phyloP scores from a whole-genome alignment of 495 filamentous ascomycete genomes.

The Podospora pseudocomata region DNA sequence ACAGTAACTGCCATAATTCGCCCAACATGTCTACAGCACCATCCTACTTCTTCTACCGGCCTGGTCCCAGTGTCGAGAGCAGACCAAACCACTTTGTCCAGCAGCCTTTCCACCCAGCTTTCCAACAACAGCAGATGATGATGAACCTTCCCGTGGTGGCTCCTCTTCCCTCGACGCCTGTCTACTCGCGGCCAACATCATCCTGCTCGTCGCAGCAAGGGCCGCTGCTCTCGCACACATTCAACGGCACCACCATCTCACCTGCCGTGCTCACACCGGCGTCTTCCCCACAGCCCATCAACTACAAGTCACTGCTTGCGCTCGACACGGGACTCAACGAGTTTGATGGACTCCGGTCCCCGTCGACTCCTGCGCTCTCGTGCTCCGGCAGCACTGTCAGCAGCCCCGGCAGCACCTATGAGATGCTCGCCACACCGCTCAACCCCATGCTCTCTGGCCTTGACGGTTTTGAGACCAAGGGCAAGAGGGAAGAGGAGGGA shows the following conservation, averaged over 20 bases:
- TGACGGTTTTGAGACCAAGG: constrained; percentile 75
- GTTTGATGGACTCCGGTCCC: constrained; percentile 71
- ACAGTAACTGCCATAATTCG: constrained; percentile 4
- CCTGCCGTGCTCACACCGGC: constrained; percentile 67
- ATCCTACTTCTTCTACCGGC: constrained; percentile 89
- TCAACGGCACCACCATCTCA: constrained; percentile 46
- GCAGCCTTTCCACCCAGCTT: constrained; percentile 53
- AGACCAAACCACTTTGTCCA: constrained; percentile 79
- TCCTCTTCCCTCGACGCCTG: constrained; percentile 58
- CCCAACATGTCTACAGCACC: constrained; percentile 56
- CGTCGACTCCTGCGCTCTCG: constrained; percentile 85
- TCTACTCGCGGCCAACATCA: constrained; percentile 73
- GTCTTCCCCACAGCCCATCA: constrained; percentile 72
- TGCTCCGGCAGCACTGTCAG: constrained; percentile 76
- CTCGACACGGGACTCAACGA: constrained; percentile 74
- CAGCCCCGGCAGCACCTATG: constrained; percentile 72
- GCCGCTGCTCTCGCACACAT: constrained; percentile 58
- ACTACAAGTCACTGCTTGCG: constrained; percentile 68
- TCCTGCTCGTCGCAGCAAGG: constrained; percentile 50
- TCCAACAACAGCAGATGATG: constrained; percentile 38
- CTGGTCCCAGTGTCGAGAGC: constrained; percentile 69
- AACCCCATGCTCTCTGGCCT: constrained; percentile 72
- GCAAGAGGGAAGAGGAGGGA: constrained; percentile 71
- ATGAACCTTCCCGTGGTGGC: constrained; percentile 51
- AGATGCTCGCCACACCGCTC: constrained; percentile 75